These are phyloP conservation scores for Peribolospora kevripleyi DNA, from an alignment of 768 basidiomycete genomes.

Conservation along the genomic window DNA sequence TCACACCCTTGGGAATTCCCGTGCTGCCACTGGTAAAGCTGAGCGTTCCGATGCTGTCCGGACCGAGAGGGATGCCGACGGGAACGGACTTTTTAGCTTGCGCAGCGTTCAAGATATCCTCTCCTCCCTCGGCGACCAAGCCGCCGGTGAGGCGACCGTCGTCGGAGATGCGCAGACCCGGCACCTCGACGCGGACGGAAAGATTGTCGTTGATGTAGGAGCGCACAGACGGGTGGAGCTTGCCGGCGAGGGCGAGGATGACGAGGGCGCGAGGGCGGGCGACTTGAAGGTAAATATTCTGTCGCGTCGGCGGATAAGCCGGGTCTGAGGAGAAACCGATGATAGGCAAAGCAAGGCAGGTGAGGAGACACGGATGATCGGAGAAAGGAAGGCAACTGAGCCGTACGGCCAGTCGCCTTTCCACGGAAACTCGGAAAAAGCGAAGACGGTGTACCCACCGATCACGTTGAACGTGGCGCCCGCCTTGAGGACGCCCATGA, in stretches of 20 bases:
- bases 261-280: slow-evolving; percentile 76
- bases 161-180: slow-evolving; percentile 51
- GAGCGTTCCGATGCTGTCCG: slow-evolving; percentile 77
- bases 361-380: neutral
- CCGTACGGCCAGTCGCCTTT: neutral
- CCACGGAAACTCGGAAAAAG: neutral
- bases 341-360: neutral
- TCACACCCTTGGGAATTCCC: slow-evolving; percentile 94
- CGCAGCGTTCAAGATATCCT: slow-evolving; percentile 36
- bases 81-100: slow-evolving; percentile 37
- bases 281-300: slow-evolving; percentile 77
- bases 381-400: neutral
- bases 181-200: slow-evolving; percentile 68
- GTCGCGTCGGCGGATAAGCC: slow-evolving; percentile 79
- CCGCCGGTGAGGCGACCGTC: slow-evolving; percentile 48
- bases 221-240: slow-evolving; percentile 51
- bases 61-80: slow-evolving; percentile 66
- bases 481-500: slow-evolving; percentile 86
- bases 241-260: slow-evolving; percentile 71
- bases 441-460: slow-evolving; percentile 29
- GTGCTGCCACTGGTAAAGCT: slow-evolving; percentile 96
- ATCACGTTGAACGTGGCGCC: slow-evolving; percentile 95
- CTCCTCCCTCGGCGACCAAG: slow-evolving; percentile 15
- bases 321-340: slow-evolving; percentile 36
- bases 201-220: slow-evolving; percentile 56